These are phyloP conservation scores for Monilinia laxa DNA, from an alignment of 2,329 filamentous ascomycete genomes.

Conservation along the genomic window DNA sequence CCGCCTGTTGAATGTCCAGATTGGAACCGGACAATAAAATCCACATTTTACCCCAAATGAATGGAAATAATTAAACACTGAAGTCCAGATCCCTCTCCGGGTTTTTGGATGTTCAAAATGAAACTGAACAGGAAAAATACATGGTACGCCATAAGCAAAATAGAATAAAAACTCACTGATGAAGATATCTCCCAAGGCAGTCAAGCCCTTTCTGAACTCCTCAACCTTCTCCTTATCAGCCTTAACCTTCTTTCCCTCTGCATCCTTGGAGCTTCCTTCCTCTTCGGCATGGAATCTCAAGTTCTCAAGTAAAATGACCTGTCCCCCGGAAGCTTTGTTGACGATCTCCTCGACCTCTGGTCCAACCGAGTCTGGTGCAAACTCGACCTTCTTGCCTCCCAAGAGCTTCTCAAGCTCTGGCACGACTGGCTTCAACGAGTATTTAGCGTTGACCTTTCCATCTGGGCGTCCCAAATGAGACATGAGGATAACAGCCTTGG, in stretches of 20 bases:
- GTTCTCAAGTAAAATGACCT: conserved; percentile 93
- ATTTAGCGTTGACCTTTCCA: conserved; percentile 86
- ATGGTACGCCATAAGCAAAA: background rate
- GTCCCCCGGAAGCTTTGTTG: conserved; percentile 75
- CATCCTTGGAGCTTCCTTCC: conserved; percentile 93
- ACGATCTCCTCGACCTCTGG: conserved; percentile 87
- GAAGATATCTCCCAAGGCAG: conserved; percentile 90
- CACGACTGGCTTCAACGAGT: conserved; percentile 89
- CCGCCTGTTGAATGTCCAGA: background rate
- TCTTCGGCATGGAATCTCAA: conserved; percentile 97
- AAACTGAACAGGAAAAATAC: background rate
- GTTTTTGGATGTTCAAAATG: background rate
- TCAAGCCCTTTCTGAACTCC: conserved; percentile 92
- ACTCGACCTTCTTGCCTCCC: conserved; percentile 73
- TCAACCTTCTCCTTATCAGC: conserved; percentile 91
- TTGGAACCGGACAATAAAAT: background rate
- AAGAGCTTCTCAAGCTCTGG: conserved; percentile 89
- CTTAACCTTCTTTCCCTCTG: conserved; percentile 95
- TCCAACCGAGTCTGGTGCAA: conserved; percentile 88
- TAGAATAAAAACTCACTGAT: conserved; percentile 67
- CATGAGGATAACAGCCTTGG: conserved; percentile 94
- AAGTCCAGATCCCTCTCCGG: background rate
- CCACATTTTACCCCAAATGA: background rate
- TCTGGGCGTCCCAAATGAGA: conserved; percentile 96
- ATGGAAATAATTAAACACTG: background rate